Evolutionary conservation across 208 protist genomes (phyloP), one percentile per base, ranked within the genome.

Genomic region (Leishmania arabica): DNA sequence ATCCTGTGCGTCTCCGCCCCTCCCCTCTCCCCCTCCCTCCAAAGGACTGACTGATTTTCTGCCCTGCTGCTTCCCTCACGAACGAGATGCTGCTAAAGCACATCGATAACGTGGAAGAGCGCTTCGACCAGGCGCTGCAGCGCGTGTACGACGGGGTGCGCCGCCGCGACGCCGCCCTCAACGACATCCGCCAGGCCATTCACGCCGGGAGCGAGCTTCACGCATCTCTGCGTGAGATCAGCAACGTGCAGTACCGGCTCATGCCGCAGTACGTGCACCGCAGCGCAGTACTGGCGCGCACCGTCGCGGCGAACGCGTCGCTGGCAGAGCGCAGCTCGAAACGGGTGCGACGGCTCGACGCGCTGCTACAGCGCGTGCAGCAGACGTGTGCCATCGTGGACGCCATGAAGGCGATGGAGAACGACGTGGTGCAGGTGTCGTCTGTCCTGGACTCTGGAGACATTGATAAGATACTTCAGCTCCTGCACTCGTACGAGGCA

Each of bases 401-500:
- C 51, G 86, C 91, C 37, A 85, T 92, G 81, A 66, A 64, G 53
- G 78, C 87, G 49, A 93, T 94, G 89, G 76, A 91, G 34, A 56
- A 73, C 45, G 86, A 89, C 64, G 83, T 90, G 24, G 66, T 75
- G 34, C 69, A 78, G 40, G 79, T 95, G 53, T 69, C 62, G 64
- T 65, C 49, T 21, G 86, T 84, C 45, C 73, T 95, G 53, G 85
- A 80, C 6, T 21, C 77, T 0, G 87, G 83, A 9, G 91, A 95
- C 53, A 74, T 95, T n/a, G 88, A 90, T 21, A 78, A 81, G 27
- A 90, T 81, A 8, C 89, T 95, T 60, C 76, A 89, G 75, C 84
- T 94, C 13, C 83, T 97, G 47, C 80, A 75, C 31, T 88, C 87
- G 71, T 97, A 95, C 78, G 89, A 95, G 66, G 86, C 81, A 75